Evolutionary conservation across 176 grass and related monocot species (phyloP), one percentile per base, ranked within the genome.

Genomic region (Oryza nivara): DNA sequence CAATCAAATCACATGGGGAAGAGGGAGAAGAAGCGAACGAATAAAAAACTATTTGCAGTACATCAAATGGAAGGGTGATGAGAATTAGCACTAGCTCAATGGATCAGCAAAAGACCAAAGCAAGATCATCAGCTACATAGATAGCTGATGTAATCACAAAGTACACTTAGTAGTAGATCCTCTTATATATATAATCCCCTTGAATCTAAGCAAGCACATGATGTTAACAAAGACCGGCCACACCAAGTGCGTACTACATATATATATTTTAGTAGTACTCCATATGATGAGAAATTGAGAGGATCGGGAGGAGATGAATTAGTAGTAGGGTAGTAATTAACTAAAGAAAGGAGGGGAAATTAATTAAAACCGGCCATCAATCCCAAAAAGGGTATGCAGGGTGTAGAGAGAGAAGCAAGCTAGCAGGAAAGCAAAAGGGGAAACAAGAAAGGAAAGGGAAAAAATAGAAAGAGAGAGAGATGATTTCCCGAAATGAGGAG

Each of bases 401-500:
- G 54, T n/a, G 54, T 19, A 58, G 65, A 85, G 54, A 43, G 20
- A n/a, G 67, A 38, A 48, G 79, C 73, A 38, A 35, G 86, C 73
- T 32, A 32, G 30, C 30, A 32, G 30, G 30, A 32, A 32, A 32
- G 30, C 2, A 32, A 32, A 32, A 32, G 30, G 30, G 30, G 30
- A 32, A 32, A 49, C 73, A 38, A 63, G 82, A 72, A 64, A 81
- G 65, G 77, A 34, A 76, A 70, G 34, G 20, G 68, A 19, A 19
- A 19, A 19, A 81, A 35, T 58, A 58, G 19, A 38, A 61, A 72
- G 17, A 3, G 28, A 43, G 61, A 17, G 75, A 20, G 9, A 52
- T 23, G 34, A 65, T 89, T 86, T 74, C 88, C 88, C 28, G 17
- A 83, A 90, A 74, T 68, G 73, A 79, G 68, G 35, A 74, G 19